Conservation (phyloP, 345 rosid species). For the Kandelia obovata region DNA sequence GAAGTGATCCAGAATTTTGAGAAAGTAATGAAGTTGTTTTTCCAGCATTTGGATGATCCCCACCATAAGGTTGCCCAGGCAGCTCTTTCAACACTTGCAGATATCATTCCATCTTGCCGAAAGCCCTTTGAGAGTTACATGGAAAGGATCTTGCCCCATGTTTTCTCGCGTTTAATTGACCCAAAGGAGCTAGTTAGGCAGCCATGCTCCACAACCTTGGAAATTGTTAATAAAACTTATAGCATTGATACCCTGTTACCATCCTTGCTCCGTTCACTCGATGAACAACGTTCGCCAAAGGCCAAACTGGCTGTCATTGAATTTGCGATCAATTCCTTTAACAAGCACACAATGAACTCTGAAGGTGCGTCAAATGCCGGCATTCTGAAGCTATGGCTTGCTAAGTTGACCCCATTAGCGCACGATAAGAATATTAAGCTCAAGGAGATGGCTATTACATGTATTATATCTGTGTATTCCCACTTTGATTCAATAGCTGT, state of each 20-base stretch:
- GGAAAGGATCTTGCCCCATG: slow-evolving; percentile 97
- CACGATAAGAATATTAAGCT: slow-evolving; percentile 92
- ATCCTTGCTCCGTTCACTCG: slow-evolving; percentile 92
- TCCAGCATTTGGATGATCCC: slow-evolving; percentile 98
- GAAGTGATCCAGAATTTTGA: slow-evolving; percentile 92
- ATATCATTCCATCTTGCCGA: slow-evolving; percentile 91
- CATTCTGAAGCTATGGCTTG: slow-evolving; percentile 90
- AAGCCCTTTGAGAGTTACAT: slow-evolving; percentile 97
- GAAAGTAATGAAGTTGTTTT: slow-evolving; percentile 97
- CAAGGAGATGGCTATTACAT: slow-evolving; percentile 85
- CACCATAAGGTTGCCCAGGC: slow-evolving; percentile 99
- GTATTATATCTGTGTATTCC: slow-evolving; percentile 91
- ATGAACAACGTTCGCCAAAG: slow-evolving; percentile 98
- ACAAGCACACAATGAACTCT: slow-evolving; percentile 70
- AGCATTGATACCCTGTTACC: slow-evolving; percentile 89
- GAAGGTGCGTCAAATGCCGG: slow-evolving; percentile 84
- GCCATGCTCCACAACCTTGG: slow-evolving; percentile 86
- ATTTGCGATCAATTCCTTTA: slow-evolving; percentile 81
- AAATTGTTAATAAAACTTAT: slow-evolving; percentile 86
- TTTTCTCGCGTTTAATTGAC: slow-evolving; percentile 91
- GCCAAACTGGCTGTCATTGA: slow-evolving; percentile 99
- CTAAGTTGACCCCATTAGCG: slow-evolving; percentile 77
- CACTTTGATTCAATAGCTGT: slow-evolving; percentile 87
- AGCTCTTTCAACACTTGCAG: slow-evolving; percentile 94
- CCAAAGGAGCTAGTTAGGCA: slow-evolving; percentile 98